A percentile compares a stretch with the other conserved stretches of the same genome.
Conservation (phyloP, 345 rosid species). For the Eucalyptus curtisii region DNA sequence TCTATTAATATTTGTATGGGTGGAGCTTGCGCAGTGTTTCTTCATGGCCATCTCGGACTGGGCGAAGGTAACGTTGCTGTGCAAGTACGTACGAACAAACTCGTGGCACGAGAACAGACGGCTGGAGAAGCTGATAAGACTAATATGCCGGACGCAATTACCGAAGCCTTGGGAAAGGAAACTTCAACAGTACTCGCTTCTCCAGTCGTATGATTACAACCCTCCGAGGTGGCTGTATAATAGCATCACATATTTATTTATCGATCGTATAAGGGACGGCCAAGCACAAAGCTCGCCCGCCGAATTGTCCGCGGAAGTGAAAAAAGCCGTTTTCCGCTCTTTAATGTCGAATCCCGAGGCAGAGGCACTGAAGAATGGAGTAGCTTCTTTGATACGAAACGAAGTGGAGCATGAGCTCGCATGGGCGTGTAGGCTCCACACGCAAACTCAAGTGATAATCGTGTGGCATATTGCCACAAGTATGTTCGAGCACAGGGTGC, state of each 20-base stretch:
- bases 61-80: background rate
- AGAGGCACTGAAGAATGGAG: too few relatives aligned
- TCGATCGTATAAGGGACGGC: background rate
- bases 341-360: too few relatives aligned
- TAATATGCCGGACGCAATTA: background rate
- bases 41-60: background rate
- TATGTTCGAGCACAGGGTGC: background rate
- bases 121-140: background rate
- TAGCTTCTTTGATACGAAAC: too few relatives aligned
- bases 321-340: background rate
- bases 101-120: background rate
- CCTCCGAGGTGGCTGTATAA: background rate
- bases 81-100: background rate
- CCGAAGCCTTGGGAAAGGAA: background rate
- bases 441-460: too few relatives aligned
- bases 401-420: too few relatives aligned
- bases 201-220: background rate
- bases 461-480: too few relatives aligned
- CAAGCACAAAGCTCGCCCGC: background rate
- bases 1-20: background rate
- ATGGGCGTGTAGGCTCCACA: too few relatives aligned
- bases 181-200: background rate
- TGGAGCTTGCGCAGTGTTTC: background rate
- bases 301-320: background rate
- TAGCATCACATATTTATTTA: rapidly evolving